Percentiles rank a stretch among this genome's conserved stretches.
phyloP scores from a whole-genome alignment of 257 asterid genomes.

The Solanum raphanifolium region DNA sequence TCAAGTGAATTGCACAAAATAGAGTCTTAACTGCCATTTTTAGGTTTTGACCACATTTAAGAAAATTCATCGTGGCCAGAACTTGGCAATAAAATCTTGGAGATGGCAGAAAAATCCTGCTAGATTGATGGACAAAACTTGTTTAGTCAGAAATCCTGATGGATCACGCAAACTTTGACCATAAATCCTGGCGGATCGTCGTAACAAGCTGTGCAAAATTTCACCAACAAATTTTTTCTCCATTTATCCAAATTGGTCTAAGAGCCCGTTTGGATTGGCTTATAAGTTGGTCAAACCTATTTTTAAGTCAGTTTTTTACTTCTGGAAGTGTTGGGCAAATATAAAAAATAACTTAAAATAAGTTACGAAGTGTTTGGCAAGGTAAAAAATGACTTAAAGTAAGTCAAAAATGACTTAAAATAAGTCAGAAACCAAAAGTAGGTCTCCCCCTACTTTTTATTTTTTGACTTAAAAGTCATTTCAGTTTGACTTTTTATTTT shows the following conservation, averaged over 20 bases:
- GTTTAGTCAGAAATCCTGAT: not conserved
- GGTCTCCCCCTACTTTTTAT: too few relatives aligned
- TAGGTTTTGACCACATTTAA: not conserved
- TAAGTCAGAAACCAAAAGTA: too few relatives aligned
- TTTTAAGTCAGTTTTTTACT: too few relatives aligned
- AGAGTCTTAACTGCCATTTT: not conserved
- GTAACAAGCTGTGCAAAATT: not conserved
- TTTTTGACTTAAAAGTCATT: too few relatives aligned
- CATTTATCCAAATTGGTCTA: not conserved
- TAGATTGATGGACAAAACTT: not conserved
- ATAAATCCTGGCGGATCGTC: not conserved
- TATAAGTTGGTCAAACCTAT: too few relatives aligned
- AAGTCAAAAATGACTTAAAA: too few relatives aligned
- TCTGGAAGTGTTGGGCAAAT: too few relatives aligned
- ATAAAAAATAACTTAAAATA: too few relatives aligned
- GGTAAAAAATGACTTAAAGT: too few relatives aligned
- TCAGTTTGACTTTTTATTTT: too few relatives aligned
- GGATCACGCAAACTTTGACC: not conserved
- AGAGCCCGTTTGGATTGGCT: too few relatives aligned
- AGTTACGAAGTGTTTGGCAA: too few relatives aligned
- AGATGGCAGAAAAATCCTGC: not conserved
- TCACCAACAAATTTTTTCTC: not conserved
- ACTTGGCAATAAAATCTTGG: not conserved
- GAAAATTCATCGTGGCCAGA: not conserved
- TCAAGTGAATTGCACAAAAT: not conserved